phyloP scores from a whole-genome alignment of 352 stramenopile genomes.

The Plasmopara muralis region DNA sequence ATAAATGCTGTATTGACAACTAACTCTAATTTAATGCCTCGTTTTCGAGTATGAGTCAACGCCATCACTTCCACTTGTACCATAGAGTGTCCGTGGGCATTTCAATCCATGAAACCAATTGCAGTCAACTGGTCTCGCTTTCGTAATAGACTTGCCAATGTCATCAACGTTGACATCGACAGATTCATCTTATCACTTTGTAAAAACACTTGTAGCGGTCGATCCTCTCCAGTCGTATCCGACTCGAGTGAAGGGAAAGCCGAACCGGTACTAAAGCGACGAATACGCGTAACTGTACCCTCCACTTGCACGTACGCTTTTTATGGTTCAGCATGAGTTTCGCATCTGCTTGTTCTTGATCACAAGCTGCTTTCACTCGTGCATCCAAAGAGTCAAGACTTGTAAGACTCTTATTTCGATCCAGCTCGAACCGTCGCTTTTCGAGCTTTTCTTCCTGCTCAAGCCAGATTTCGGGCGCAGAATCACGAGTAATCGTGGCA shows the following conservation, averaged over 20 bases:
- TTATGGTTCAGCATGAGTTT: neutral
- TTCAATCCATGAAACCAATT: constrained; percentile 32
- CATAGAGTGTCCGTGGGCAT: constrained; percentile 34
- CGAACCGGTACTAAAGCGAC: constrained; percentile 42
- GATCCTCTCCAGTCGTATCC: constrained; percentile 8
- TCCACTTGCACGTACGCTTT: constrained; percentile 30
- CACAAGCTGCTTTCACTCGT: constrained; percentile 10
- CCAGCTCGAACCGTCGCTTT: constrained; percentile 9
- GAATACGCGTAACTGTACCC: constrained; percentile 32
- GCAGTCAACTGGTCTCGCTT: constrained; percentile 32
- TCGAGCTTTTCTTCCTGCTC: constrained; percentile 15
- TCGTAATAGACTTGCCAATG: constrained; percentile 29
- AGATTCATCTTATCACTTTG: constrained; percentile 28
- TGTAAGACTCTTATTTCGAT: neutral
- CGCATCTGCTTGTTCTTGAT: constrained; percentile 15
- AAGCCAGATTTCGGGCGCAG: constrained; percentile 14
- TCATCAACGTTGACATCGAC: constrained; percentile 18
- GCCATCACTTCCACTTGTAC: constrained; percentile 28
- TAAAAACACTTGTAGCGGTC: constrained; percentile 35
- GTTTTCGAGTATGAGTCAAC: constrained; percentile 27
- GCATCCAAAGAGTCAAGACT: constrained; percentile 14
- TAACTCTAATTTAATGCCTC: constrained; percentile 28
- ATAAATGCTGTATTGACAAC: no score
- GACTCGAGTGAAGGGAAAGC: constrained; percentile 37
- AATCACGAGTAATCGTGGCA: constrained; percentile 4